Base-by-base conservation (phyloP, 129 eudicot species). In the Escallonia herrerae region DNA sequence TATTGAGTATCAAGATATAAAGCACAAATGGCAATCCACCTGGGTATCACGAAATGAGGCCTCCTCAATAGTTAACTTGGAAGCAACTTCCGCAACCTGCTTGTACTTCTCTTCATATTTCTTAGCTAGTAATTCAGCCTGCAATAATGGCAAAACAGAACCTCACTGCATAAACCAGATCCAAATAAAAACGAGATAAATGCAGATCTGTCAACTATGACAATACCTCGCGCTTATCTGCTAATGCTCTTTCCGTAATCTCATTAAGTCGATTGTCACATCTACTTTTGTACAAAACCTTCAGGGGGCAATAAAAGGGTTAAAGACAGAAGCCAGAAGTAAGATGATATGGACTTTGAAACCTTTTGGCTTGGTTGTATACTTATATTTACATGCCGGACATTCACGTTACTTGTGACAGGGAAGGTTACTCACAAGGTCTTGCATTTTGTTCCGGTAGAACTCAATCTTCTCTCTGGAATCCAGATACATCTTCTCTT, bases 241-340 rank as follows among this genome's bases (percentile, higher is more conserved):
- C 95, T 57, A 80, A 47, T 61, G 95, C 98, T 60, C 98, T 83
- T 82, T 93, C 98, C 5, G 96, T 88, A 44, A 93, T 93, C 80
- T 93, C 98, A 76, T 93, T 93, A 37, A 93, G 96, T 62, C 96
- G 95, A 77, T 93, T 93, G 68, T 93, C 98, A 74, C 98, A 86
- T 76, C 95, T 83, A 82, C 98, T 93, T 83, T 88, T 93, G 79
- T 88, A 93, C 69, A 93, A 69, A 48, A 93, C 96, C 98, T 93
- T n/a, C n/a, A 15, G 3, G 43, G 73, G n/a, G 33, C 42, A 60
- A 68, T 33, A 7, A 42, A 63, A 47, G 58, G 22, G 63, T 37
- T 43, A 5, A 4, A 46, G 42, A 62, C 12, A 59, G 46, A 8
- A 63, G 38, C 33, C 33, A 43, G 51, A 49, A 60, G 41, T 38